A percentile compares a stretch with the other conserved stretches of the same genome.
These are phyloP conservation scores for Xylariaceae sp. DNA, from an alignment of 2,329 filamentous ascomycete species.

Conservation along the genomic window DNA sequence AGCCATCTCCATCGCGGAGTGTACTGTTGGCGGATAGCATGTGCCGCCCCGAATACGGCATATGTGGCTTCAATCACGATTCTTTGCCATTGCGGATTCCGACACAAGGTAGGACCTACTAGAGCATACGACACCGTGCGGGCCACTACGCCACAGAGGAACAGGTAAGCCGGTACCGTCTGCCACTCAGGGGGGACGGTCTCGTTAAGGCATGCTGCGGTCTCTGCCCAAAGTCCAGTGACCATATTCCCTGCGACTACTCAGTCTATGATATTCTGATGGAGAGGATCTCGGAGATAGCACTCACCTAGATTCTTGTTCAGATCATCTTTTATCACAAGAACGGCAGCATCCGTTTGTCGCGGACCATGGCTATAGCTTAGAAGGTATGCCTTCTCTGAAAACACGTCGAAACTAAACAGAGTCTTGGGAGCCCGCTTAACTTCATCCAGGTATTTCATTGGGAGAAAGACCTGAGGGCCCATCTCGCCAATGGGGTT, in stretches of 20 bases:
- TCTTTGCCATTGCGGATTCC: slow-evolving; percentile 16
- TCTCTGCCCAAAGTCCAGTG: slow-evolving; percentile 5
- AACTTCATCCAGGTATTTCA: slow-evolving; percentile 27
- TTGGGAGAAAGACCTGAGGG: slow-evolving; percentile 19
- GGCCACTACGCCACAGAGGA: slow-evolving; percentile 13
- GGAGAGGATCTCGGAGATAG: neutral
- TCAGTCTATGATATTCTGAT: neutral
- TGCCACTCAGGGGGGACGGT: neutral
- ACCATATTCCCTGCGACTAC: slow-evolving; percentile 7
- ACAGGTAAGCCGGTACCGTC: slow-evolving; percentile 5
- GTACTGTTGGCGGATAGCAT: slow-evolving; percentile 15
- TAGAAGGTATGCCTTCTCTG: slow-evolving; percentile 19
- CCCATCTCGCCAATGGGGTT: slow-evolving; percentile 19
- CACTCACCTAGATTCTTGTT: slow-evolving; percentile 16
- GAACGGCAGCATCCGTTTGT: slow-evolving; percentile 10
- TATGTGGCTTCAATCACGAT: slow-evolving; percentile 20
- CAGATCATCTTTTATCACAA: slow-evolving; percentile 2
- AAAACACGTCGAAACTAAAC: slow-evolving; percentile 22
- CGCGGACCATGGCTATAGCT: slow-evolving; percentile 12
- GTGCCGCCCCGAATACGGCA: slow-evolving; percentile 11
- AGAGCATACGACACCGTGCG: slow-evolving; percentile 19
- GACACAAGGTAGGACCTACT: slow-evolving; percentile 22
- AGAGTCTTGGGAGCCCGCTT: slow-evolving; percentile 21
- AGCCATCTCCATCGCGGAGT: slow-evolving; percentile 16
- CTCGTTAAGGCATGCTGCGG: slow-evolving; percentile 1